These are phyloP conservation scores for Phytophthora quininea DNA, from an alignment of 352 stramenopile genomes.

Conservation along the genomic window DNA sequence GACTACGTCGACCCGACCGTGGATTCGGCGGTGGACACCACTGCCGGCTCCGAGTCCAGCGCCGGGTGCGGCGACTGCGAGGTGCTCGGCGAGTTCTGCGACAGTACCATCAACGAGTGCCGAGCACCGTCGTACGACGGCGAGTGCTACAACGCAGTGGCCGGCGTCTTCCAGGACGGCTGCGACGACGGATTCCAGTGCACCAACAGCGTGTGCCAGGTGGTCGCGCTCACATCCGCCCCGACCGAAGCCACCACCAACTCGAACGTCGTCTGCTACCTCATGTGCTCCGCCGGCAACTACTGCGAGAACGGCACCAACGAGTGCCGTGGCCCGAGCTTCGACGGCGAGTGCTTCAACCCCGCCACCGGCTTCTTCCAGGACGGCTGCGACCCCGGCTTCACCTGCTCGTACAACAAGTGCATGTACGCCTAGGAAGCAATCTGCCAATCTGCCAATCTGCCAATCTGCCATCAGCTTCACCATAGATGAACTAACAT, in stretches of 20 bases:
- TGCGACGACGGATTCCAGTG: constrained; percentile 30
- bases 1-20: constrained; percentile 9
- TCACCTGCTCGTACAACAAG: constrained; percentile 27
- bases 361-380: constrained; percentile 17
- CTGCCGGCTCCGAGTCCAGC: constrained; percentile 2
- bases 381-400: constrained; percentile 28
- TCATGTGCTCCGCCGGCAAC: constrained; percentile 24
- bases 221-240: constrained; percentile 2
- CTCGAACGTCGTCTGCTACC: constrained; percentile 10
- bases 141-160: constrained; percentile 49
- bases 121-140: constrained; percentile 21
- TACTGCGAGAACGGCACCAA: constrained; percentile 30
- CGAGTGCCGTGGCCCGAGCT: constrained; percentile 23
- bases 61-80: not conserved
- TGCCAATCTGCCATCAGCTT: too few species aligned
- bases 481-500: not conserved
- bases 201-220: constrained; percentile 5
- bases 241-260: constrained; percentile 11
- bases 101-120: constrained; percentile 22
- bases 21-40: constrained; percentile 8
- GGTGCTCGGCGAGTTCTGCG: constrained; percentile 31
- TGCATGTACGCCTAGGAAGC: constrained; percentile 21
- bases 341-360: constrained; percentile 32
- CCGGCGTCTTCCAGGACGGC: constrained; percentile 26
- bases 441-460: not conserved